Evolutionary conservation across 495 filamentous ascomycete species (phyloP).

Genomic region (Podospora bellae-mahoneyi): DNA sequence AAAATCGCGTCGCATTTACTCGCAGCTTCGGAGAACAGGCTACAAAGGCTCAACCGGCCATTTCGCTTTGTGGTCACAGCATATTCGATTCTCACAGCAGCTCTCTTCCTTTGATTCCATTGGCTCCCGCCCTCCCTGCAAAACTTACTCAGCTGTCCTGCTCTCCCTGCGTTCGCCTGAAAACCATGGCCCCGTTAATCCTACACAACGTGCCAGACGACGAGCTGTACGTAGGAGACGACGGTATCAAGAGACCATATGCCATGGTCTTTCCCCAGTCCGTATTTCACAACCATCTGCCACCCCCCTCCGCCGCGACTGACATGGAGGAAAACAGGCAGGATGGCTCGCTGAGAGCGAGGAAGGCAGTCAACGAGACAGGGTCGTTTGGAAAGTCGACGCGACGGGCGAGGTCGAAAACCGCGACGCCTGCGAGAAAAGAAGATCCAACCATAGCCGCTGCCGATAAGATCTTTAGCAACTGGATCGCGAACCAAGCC

Average conservation of each 20-base stretch:
- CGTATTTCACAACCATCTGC: conserved; percentile 18
- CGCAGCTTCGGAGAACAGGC: background rate
- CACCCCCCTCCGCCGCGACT: background rate
- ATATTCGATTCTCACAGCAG: background rate
- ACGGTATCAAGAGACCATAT: conserved; percentile 54
- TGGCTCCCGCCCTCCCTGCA: background rate
- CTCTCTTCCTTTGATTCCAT: background rate
- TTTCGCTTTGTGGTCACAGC: conserved; percentile 1
- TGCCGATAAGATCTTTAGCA: conserved; percentile 49
- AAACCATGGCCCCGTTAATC: conserved; percentile 52
- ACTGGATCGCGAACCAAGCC: conserved; percentile 36
- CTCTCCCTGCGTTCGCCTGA: conserved; percentile 3
- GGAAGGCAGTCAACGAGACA: conserved; percentile 46
- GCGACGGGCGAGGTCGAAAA: conserved; percentile 50
- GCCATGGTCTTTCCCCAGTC: conserved; percentile 56
- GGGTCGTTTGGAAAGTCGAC: conserved; percentile 57
- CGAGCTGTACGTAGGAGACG: conserved; percentile 55
- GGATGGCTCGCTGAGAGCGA: conserved; percentile 39
- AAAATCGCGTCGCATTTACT: conserved; percentile 29
- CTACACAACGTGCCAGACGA: conserved; percentile 59
- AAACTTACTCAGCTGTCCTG: background rate
- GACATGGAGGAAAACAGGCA: conserved; percentile 26
- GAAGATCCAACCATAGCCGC: conserved; percentile 55
- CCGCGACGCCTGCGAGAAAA: conserved; percentile 48
- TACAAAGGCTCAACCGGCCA: background rate